These are phyloP conservation scores for Yarrowia divulgata DNA, from an alignment of 805 yeast genomes.

Conservation along the genomic window DNA sequence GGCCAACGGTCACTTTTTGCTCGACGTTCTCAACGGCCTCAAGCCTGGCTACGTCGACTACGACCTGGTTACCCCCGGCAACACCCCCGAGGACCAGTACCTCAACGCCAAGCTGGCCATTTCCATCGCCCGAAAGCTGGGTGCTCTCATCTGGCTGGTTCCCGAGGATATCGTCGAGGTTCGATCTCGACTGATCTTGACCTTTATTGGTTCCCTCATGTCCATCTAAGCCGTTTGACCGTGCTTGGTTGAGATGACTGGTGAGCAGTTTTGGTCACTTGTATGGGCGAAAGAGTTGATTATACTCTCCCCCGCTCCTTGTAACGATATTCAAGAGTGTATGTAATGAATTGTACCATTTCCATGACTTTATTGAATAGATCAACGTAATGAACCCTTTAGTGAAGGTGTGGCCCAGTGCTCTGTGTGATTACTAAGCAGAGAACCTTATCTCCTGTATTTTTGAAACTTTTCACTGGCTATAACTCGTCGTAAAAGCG, in stretches of 20 bases:
- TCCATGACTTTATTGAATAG: background rate
- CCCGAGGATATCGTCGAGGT: slow-evolving; percentile 99
- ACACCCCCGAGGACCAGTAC: slow-evolving; percentile 82
- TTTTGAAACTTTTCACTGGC: too few relatives aligned
- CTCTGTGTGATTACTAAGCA: too few relatives aligned
- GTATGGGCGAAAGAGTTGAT: background rate
- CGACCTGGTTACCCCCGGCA: slow-evolving; percentile 82
- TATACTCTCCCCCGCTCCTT: background rate
- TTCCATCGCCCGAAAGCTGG: slow-evolving; percentile 96
- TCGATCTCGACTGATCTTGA: slow-evolving; percentile 88
- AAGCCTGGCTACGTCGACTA: slow-evolving; percentile 98
- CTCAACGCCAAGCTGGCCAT: slow-evolving; percentile 97
- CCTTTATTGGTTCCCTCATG: slow-evolving; percentile 97
- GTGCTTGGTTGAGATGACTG: background rate
- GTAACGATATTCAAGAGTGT: slow-evolving; percentile 18
- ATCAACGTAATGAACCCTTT: too few relatives aligned
- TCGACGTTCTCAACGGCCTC: slow-evolving; percentile 89
- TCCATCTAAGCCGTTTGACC: slow-evolving; percentile 52
- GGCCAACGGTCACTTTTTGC: slow-evolving; percentile 77
- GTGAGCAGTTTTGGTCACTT: slow-evolving; percentile 14
- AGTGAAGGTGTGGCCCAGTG: too few relatives aligned
- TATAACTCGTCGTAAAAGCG: too few relatives aligned
- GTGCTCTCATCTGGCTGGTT: slow-evolving; percentile 98
- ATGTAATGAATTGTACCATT: slow-evolving; percentile 18
- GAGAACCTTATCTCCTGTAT: too few relatives aligned